Percentiles rank a stretch among this genome's conserved stretches.
Evolutionary conservation across 371 early-diverging fungal genomes (phyloP).

Genomic region (Apophysomyces sp.): DNA sequence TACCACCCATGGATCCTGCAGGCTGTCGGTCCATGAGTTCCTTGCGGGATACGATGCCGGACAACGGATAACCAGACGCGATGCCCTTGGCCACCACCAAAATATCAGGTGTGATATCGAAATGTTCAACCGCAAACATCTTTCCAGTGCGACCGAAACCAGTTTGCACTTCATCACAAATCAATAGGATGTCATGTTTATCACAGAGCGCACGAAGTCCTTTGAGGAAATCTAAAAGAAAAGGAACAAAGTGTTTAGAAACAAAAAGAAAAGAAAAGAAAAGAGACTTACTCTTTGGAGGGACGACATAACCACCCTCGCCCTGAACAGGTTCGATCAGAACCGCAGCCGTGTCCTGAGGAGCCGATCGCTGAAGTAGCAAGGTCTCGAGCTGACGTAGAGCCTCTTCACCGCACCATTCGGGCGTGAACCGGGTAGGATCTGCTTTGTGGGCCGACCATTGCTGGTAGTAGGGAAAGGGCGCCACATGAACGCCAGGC

Average conservation of each 20-base stretch:
- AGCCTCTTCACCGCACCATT: slow-evolving; percentile 48
- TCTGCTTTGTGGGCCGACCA: slow-evolving; percentile 45
- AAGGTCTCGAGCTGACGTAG: slow-evolving; percentile 48
- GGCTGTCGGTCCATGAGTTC: slow-evolving; percentile 44
- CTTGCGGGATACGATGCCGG: slow-evolving; percentile 41
- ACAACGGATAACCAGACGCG: slow-evolving; percentile 49
- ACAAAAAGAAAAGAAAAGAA: too few relatives aligned
- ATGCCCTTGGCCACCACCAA: slow-evolving; percentile 55
- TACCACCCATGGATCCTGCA: slow-evolving; percentile 48
- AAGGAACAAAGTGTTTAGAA: background rate
- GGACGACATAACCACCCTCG: slow-evolving; percentile 83
- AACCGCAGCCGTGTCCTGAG: slow-evolving; percentile 67
- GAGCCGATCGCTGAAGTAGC: slow-evolving; percentile 49
- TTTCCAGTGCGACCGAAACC: slow-evolving; percentile 35
- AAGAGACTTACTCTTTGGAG: slow-evolving; percentile 48
- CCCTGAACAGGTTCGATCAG: slow-evolving; percentile 83
- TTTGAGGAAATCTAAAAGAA: slow-evolving; percentile 48
- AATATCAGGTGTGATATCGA: slow-evolving; percentile 41
- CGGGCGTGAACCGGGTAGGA: slow-evolving; percentile 34
- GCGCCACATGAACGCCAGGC: slow-evolving; percentile 57
- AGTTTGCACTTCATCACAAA: slow-evolving; percentile 36
- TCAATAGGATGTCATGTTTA: slow-evolving; percentile 41
- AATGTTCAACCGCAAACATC: slow-evolving; percentile 46
- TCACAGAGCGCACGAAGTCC: slow-evolving; percentile 62
- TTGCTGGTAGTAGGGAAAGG: slow-evolving; percentile 54